Percentiles rank a stretch among this genome's conserved stretches.
Conservation (phyloP, 768 basidiomycete genomes). For the Trametes cubensis region DNA sequence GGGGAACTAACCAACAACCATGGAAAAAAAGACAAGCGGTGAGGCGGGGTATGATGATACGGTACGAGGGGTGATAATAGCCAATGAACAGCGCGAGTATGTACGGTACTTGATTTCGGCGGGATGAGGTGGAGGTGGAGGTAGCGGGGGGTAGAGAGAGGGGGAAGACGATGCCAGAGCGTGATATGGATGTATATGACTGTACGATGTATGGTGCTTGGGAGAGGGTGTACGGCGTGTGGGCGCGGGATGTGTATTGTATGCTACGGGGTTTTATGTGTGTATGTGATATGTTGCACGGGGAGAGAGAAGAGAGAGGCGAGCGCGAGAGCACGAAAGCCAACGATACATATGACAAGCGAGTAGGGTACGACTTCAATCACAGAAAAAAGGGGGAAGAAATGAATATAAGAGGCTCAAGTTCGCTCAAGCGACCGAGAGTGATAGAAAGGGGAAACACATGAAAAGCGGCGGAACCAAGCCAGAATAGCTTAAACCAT, state of each 20-base stretch:
- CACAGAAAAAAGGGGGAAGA: not conserved
- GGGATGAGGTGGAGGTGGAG: not conserved
- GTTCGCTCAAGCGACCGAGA: not conserved
- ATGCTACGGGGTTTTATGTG: constrained; percentile 16
- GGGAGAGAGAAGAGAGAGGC: constrained; percentile 2
- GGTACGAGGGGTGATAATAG: constrained; percentile 16
- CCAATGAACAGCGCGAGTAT: constrained; percentile 16
- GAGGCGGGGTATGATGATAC: constrained; percentile 22
- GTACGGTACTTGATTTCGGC: constrained; percentile 18
- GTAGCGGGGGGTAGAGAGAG: too few relatives aligned
- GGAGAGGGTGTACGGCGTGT: constrained; percentile 11
- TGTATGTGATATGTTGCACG: not conserved
- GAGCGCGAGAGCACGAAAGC: constrained; percentile 26
- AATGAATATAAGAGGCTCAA: not conserved
- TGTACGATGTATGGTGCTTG: constrained; percentile 12
- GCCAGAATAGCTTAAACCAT: constrained; percentile 21
- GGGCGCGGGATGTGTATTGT: constrained; percentile 14
- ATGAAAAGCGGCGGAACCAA: constrained; percentile 15
- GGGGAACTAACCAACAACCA: constrained; percentile 23
- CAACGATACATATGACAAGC: constrained; percentile 23
- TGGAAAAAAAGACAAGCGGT: constrained; percentile 12
- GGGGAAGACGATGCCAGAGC: not conserved
- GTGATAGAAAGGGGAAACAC: not conserved
- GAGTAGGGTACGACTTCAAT: constrained; percentile 20
- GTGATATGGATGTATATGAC: constrained; percentile 10